Evolutionary conservation across 208 protist species (phyloP).

Genomic region (Leishmania braziliensis): DNA sequence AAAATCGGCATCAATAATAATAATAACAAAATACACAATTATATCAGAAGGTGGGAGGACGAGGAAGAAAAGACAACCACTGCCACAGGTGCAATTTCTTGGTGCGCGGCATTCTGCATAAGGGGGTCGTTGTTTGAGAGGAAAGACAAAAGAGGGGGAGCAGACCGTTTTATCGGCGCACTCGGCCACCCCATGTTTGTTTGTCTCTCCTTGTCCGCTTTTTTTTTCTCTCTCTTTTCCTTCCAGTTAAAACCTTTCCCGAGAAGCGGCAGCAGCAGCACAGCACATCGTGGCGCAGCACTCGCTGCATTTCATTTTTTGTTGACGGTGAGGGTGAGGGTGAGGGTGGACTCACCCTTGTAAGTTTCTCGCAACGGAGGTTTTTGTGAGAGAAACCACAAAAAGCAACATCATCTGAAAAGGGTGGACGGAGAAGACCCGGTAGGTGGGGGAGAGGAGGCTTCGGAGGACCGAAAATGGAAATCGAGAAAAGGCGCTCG

Average conservation of each 20-base stretch:
- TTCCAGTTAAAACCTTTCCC: not conserved
- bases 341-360: not conserved
- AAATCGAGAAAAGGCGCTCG: not conserved
- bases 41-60: not conserved
- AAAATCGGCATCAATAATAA: not conserved
- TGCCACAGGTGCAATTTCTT: not conserved
- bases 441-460: not conserved
- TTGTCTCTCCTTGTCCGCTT: not conserved
- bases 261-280: not conserved
- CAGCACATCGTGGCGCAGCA: not conserved
- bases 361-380: not conserved
- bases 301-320: not conserved
- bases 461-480: not conserved
- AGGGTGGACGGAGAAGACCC: too few relatives aligned
- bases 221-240: not conserved
- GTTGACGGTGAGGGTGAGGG: not conserved
- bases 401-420: not conserved
- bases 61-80: constrained; percentile 6
- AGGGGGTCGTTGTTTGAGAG: too few relatives aligned
- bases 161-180: not conserved
- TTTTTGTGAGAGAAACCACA: not conserved
- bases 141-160: not conserved
- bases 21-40: not conserved
- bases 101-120: too few relatives aligned
- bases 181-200: not conserved